Evolutionary conservation across 2,329 filamentous ascomycete genomes (phyloP), one percentile per base, ranked within the genome.

Genomic region (Calonectria crousiana): DNA sequence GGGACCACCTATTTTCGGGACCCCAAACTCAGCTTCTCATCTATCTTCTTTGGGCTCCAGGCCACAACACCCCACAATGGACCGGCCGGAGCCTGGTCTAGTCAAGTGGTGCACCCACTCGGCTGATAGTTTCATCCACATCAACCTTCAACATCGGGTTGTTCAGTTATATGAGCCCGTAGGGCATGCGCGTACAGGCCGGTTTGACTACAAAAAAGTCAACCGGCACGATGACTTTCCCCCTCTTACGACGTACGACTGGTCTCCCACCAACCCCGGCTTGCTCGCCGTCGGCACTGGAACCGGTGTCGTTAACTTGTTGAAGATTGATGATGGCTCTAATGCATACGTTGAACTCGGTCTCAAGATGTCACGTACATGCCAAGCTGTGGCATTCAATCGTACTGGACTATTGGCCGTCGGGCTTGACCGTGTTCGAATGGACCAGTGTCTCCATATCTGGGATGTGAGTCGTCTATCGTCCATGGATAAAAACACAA

Each of bases 331-430:
- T 80, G 92, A 94, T 78, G 90, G 91, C 76, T 93, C 89, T 67
- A 95, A 90, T 80, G 90, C 89, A 41, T 91, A 90, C 77, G 82
- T 91, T 64, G 91, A 93, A 65, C 91, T 95, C 74, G 91, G 91
- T 26, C 90, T 95, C 60, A 95, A 94, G 82, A 92, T 95, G 82
- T 91, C 94, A 69, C 90, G 95, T 56, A 93, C 93, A 53, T 96
- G 94, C 79, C 95, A 96, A 80, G 94, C 94, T 0, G 94, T 97
- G 51, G 93, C 94, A 4, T 95, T 97, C 85, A 96, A 92, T 81
- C 92, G 91, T 4, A 89, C 88, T 6, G 93, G 93, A 23, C 88
- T 94, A 71, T 86, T 97, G 67, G 95, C 95, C 13, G 94, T 95
- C 34, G 95, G 94, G 1, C 87, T 97, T 67, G 95, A 97, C 80